Base-by-base conservation (phyloP, 139 green algal species). In the Chlorella sp. region DNA sequence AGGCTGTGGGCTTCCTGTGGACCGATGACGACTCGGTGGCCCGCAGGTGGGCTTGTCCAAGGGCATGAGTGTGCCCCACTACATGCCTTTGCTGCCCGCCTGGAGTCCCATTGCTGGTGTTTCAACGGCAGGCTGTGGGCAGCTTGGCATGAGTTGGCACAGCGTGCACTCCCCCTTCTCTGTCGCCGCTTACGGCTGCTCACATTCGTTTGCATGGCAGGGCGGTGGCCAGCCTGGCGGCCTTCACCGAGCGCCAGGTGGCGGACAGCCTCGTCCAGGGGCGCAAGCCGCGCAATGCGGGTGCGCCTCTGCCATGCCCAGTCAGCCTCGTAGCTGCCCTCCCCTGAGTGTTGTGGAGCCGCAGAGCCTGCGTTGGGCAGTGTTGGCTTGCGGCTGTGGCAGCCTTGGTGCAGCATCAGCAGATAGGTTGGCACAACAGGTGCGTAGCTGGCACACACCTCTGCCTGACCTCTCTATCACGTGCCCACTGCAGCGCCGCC, bases 1-100 rank as follows among this genome's bases (percentile, higher is more conserved):
- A 97, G 83, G 85, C 90, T 41, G 76, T 90, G 0, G 84, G 91
- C 3, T 84, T 96, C 67, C 87, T 97, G 67, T 97, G 92, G 93
- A 90, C 64, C 30, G 88, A 80, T 0, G 22, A 76, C 17, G 76
- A 84, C 38, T 95, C 89, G 34, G 64, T 97, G 3, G 92, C 89
- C 1, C 76, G 80, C 20, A 84, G 84, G 74, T 84, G 26, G 7
- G 74, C 44, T 22, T 43, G 32, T 5, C 36, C 34, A 46, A 22
- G 14, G 30, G 60, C 14, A 67, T 19, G 20, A 32, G 60, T n/a
- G n/a, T n/a, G n/a, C n/a, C n/a, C n/a, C n/a, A n/a, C n/a, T n/a
- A n/a, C n/a, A n/a, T n/a, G n/a, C n/a, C n/a, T n/a, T n/a, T n/a
- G n/a, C n/a, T n/a, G n/a, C n/a, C n/a, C n/a, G n/a, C n/a, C n/a